Evolutionary conservation across 495 filamentous ascomycete species (phyloP).

Genomic region (Talaromyces adpressus): DNA sequence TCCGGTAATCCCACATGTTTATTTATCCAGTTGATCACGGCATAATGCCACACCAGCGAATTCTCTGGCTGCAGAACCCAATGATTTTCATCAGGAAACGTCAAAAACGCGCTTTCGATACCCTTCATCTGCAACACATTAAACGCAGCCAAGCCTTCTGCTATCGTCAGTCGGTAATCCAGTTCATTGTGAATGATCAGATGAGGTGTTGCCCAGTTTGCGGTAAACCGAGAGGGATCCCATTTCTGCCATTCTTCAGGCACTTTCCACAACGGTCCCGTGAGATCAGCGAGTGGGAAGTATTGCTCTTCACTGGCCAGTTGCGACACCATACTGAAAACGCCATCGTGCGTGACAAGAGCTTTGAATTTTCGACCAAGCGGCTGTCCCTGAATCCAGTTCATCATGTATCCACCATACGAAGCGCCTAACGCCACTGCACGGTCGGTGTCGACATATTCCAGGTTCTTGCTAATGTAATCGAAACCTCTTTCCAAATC

Average conservation of each 20-base stretch:
- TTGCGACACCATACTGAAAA: conserved; percentile 72
- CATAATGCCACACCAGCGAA: conserved; percentile 81
- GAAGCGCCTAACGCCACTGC: conserved; percentile 78
- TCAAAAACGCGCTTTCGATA: conserved; percentile 50
- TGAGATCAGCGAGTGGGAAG: conserved; percentile 79
- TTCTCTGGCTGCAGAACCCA: conserved; percentile 95
- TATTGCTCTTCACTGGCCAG: conserved; percentile 80
- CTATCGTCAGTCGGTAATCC: conserved; percentile 81
- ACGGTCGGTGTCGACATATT: conserved; percentile 68
- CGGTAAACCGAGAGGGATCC: conserved; percentile 65
- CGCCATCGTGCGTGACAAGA: conserved; percentile 84
- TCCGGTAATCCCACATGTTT: conserved; percentile 57
- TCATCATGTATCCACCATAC: conserved; percentile 87
- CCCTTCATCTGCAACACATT: conserved; percentile 70
- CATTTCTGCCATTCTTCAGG: conserved; percentile 72
- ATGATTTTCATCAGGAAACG: conserved; percentile 79
- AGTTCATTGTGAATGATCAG: conserved; percentile 87
- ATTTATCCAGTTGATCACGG: conserved; percentile 86
- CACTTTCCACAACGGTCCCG: conserved; percentile 65
- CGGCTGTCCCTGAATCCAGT: conserved; percentile 48
- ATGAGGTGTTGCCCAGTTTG: conserved; percentile 79
- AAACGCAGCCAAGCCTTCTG: conserved; percentile 79
- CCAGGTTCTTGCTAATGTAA: conserved; percentile 61
- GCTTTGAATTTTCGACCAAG: conserved; percentile 75
- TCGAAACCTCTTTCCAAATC: conserved; percentile 78